Evolutionary conservation across 164 flowering plant species (phyloP), one percentile per base, ranked within the genome.

Genomic region (Buxus sempervirens): DNA sequence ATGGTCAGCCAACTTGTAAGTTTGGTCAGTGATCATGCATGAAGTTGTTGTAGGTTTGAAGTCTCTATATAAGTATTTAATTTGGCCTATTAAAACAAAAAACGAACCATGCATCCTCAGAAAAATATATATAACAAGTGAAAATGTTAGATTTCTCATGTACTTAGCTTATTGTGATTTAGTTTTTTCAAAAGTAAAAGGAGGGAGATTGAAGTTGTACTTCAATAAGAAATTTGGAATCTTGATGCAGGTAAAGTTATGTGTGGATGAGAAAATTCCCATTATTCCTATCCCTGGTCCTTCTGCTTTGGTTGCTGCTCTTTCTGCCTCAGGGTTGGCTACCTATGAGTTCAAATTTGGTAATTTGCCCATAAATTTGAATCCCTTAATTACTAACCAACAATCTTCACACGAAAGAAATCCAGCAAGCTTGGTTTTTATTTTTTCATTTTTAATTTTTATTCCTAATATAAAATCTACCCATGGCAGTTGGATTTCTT

Each of bases 241-340:
- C 55, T 74, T 63, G 61, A 42, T 81, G 73, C 78, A 96, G 97
- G 93, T 85, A 28, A 92, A 81, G 74, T 62, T 88, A 76, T 95
- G 99, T 70, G 88, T 78, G 25, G 78, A 79, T 68, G 85, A 88
- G 69, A 84, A 85, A 54, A 89, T 95, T 68, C 88, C 83, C 10
- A 90, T 95, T 61, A 67, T 88, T 71, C 98, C 99, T 23, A 79
- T 92, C 58, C 99, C 99, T 68, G 99, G 99, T 38, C 90, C 98
- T 48, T 95, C 86, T 66, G 98, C 99, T 76, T 65, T 83, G 41
- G 78, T 92, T 18, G 75, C 96, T 63, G 97, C 98, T 73, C 91
- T 95, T 75, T 90, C 93, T 73, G 98, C 95, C 26, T 92, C 99
- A 13, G 97, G 98, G 22, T 78, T 95, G 79, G 70, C 82, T 12